Base-by-base conservation (phyloP, 805 yeast species). In the Clavispora asparagi region DNA sequence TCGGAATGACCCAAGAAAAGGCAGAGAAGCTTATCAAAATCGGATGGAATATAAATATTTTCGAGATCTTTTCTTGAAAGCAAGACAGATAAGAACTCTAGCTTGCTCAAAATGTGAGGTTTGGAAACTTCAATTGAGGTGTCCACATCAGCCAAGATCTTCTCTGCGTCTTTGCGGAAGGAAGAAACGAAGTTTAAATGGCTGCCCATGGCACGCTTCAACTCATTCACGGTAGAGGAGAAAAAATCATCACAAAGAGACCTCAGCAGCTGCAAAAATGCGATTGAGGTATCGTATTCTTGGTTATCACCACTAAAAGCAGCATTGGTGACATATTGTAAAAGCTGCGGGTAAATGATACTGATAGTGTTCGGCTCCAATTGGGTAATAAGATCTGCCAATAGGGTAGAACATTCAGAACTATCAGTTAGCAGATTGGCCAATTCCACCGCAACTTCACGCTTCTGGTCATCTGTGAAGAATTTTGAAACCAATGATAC, bases 1-100 rank as follows among this genome's bases (percentile, higher is more conserved):
- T 73, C 76, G 28, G 66, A 68, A 30, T 63, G 53, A 0, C 74
- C 64, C 16, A 77, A 50, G 29, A 64, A 67, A n/a, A 64, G 39
- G 11, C 68, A 56, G 9, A 72, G 54, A 8, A 70, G 39, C 12
- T 44, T 19, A 44, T 63, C 67, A 8, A 36, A 31, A 13, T 39
- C 39, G 4, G 35, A 35, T n/a, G n/a, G 14, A 54, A 35, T 49
- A 27, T 43, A 35, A 7, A 33, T 40, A 16, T 23, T 42, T 4
- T 42, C 40, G 11, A 17, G 30, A 10, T 43, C 46, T 19, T 54
- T 56, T n/a, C 49, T 50, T 47, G 67, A 57, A 43, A 65, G 71
- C 9, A 69, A 53, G 28, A 52, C 45, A 41, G 76, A 79, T 26
- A 76, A 54, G 38, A 76, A 65, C 13, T 58, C 45, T 14, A 78